These are phyloP conservation scores for Akanthomyces dipterigenus DNA, from an alignment of 2,329 filamentous ascomycete species.

Conservation along the genomic window DNA sequence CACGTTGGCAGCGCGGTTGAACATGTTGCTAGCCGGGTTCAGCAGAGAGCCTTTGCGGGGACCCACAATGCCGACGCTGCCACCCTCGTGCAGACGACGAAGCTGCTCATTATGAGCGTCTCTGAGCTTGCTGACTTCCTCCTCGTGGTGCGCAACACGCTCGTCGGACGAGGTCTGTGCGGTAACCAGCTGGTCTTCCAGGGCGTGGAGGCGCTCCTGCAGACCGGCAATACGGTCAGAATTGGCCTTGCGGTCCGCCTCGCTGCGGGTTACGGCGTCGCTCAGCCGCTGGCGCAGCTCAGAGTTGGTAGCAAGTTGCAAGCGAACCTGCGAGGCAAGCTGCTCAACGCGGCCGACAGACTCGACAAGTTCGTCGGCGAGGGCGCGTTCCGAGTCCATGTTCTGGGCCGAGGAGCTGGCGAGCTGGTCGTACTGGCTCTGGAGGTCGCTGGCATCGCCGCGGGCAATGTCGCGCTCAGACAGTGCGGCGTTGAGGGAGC, in stretches of 20 bases:
- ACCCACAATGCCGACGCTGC: conserved; percentile 28
- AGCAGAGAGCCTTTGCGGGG: conserved; percentile 28
- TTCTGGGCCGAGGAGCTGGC: conserved; percentile 49
- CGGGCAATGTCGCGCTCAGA: conserved; percentile 67
- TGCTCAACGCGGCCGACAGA: conserved; percentile 74
- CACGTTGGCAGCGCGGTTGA: conserved; percentile 33
- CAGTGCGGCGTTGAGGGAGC: conserved; percentile 61
- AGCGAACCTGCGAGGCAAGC: conserved; percentile 69
- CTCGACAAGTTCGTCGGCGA: conserved; percentile 63
- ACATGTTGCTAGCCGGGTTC: conserved; percentile 25
- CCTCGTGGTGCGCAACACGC: conserved; percentile 74
- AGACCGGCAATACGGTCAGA: conserved; percentile 76
- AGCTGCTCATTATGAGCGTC: conserved; percentile 74
- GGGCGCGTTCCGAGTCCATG: conserved; percentile 53
- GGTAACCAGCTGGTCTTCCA: conserved; percentile 77
- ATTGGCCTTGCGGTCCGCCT: conserved; percentile 73
- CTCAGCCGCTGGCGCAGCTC: conserved; percentile 69
- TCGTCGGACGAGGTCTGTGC: conserved; percentile 87
- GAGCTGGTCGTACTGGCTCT: conserved; percentile 52
- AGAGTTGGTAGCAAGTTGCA: conserved; percentile 73
- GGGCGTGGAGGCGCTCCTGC: conserved; percentile 68
- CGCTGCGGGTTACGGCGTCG: conserved; percentile 74
- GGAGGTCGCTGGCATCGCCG: conserved; percentile 56
- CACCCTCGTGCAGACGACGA: conserved; percentile 55
- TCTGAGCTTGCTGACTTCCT: conserved; percentile 68